Conservation (phyloP, 164 flowering plant genomes). For the Magnolia changhungtana region DNA sequence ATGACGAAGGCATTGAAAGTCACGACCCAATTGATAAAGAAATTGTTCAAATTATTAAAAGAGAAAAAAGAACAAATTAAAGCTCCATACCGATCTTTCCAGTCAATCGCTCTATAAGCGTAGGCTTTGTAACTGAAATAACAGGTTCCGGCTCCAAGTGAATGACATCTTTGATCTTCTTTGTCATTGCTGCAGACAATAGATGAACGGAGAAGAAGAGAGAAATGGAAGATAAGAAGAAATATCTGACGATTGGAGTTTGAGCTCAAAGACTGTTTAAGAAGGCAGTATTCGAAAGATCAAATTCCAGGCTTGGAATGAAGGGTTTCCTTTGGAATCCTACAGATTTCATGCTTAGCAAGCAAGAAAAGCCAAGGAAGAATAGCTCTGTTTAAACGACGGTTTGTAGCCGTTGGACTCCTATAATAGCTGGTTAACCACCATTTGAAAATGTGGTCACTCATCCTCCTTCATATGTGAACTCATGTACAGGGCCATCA, state of each 20-base stretch:
- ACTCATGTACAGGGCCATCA: neutral
- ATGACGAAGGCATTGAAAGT: too few relatives aligned
- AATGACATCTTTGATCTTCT: conserved; percentile 53
- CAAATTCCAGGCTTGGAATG: conserved; percentile 3
- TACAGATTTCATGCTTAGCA: conserved; percentile 5
- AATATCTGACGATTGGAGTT: neutral
- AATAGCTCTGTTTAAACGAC: neutral
- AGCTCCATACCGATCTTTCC: conserved; percentile 61
- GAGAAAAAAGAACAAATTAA: neutral
- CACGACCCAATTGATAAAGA: too few relatives aligned
- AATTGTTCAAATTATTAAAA: neutral
- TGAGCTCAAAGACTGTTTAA: neutral
- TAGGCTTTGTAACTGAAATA: conserved; percentile 68
- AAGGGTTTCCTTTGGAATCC: conserved; percentile 16
- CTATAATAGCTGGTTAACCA: too few relatives aligned
- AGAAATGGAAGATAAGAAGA: neutral
- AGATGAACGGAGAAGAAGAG: neutral
- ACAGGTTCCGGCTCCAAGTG: conserved; percentile 77
- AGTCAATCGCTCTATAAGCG: conserved; percentile 68
- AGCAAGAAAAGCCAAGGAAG: conserved; percentile 6
- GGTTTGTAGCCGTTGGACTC: neutral
- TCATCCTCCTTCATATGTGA: neutral
- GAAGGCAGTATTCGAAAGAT: neutral
- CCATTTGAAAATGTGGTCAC: too few relatives aligned
- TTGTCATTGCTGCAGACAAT: conserved; percentile 14